Conservation (phyloP, 106 monocot genomes). For the Dendrobium nobile region DNA sequence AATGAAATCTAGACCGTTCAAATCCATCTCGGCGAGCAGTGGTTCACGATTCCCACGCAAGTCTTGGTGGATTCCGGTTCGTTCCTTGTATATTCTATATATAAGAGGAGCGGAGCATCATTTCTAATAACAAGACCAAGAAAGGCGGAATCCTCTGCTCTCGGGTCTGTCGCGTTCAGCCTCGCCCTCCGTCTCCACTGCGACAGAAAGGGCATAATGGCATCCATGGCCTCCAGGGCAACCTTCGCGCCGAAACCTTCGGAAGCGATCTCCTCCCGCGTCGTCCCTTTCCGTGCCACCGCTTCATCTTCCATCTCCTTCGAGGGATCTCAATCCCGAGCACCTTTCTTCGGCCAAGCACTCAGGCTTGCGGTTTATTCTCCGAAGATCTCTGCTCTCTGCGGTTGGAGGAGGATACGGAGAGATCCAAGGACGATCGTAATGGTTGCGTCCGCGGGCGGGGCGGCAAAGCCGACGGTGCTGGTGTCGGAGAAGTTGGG, state of each 20-base stretch:
- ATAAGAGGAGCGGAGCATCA: background rate
- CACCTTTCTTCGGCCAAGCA: slow-evolving; percentile 6
- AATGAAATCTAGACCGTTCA: background rate
- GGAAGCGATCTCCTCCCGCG: slow-evolving; percentile 21
- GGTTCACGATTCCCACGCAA: too few relatives aligned
- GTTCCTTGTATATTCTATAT: background rate
- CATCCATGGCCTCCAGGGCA: background rate
- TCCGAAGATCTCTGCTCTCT: background rate
- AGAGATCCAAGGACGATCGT: background rate
- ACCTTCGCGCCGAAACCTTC: background rate
- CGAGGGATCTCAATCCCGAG: background rate
- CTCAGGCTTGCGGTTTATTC: background rate
- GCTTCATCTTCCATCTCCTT: slow-evolving; percentile 10
- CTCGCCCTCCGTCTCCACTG: background rate
- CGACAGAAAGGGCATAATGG: background rate
- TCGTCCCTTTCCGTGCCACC: background rate
- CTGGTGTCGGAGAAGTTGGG: slow-evolving; percentile 89
- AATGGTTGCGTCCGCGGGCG: slow-evolving; percentile 3
- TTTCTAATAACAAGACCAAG: background rate
- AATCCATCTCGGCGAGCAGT: background rate
- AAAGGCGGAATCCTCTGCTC: background rate
- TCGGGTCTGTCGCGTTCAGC: background rate
- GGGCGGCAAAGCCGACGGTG: slow-evolving; percentile 50
- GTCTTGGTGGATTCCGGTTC: background rate
- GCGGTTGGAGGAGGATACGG: background rate